phyloP scores from a whole-genome alignment of 441 rosid species.

The Eruca vesicaria region DNA sequence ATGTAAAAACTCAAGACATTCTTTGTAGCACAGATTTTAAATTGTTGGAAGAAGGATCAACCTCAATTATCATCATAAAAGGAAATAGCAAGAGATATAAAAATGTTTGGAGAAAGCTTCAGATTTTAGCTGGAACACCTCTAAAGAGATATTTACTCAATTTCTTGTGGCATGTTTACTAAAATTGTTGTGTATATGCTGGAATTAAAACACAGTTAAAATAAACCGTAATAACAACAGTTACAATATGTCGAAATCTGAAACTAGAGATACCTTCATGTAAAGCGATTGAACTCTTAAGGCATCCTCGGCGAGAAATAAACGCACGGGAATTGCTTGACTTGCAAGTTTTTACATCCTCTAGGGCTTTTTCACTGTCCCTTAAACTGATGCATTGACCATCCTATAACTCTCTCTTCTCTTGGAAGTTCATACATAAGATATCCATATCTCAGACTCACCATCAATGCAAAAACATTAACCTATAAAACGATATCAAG shows the following conservation, averaged over 20 bases:
- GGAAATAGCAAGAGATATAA: neutral
- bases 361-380: no score
- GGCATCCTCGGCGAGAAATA: constrained; percentile 88
- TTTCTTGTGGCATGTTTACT: constrained; percentile 59
- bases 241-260: neutral
- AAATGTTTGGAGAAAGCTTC: neutral
- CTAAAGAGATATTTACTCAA: constrained; percentile 50
- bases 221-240: neutral
- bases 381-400: no score
- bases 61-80: neutral
- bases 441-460: constrained; percentile 78
- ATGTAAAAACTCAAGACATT: no score
- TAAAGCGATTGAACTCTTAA: constrained; percentile 69
- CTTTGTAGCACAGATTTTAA: no score
- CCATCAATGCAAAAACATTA: no score
- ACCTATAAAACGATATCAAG: no score
- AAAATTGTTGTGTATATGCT: constrained; percentile 87
- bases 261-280: constrained; percentile 87
- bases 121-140: constrained; percentile 31
- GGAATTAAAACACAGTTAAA: constrained; percentile 22
- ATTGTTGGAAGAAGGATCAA: neutral
- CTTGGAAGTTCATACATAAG: constrained; percentile 73
- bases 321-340: constrained; percentile 55
- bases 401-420: constrained; percentile 68
- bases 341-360: constrained; percentile 36